Evolutionary conservation across 1,284 basidiomycete genomes (phyloP), one percentile per base, ranked within the genome.

Genomic region (Malassezia furfur): DNA sequence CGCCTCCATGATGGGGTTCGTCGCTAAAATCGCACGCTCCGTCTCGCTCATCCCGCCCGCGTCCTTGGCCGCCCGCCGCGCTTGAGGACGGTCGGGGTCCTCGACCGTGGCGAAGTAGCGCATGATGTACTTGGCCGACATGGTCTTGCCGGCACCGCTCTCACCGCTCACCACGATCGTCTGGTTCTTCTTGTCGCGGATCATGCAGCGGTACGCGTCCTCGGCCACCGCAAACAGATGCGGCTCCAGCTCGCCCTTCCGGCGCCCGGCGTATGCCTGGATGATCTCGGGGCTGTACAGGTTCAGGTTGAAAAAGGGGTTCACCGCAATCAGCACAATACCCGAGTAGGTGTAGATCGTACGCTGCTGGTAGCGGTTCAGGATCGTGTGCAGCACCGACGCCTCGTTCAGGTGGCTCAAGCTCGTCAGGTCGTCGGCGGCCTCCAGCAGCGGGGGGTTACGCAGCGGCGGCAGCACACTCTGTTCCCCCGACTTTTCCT

Each of bases 111-210:
- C 94, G 71, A 99, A 86, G 78, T 98, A 99, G 58, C 94, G 85
- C 84, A 99, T 91, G 76, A 98, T 98, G 79, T 91, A 94, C 79
- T 99, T 99, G 51, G 94, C 88, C 40, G 91, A 96, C 77, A 98
- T 94, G 0, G 94, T 99, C 80, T 99, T 99, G 54, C 94, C 94
- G 48, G 94, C 94, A 78, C 94, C 94, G 81, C 88, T 93, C 78
- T 99, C 94, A 69, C 94, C 94, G 48, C 89, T 93, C 60, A 99
- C 94, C 63, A 99, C 96, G 72, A 99, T 96, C 5, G 94, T 99
- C 78, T 99, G 94, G 63, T 96, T 93, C 71, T 85, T 87, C 36
- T 85, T 84, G 67, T 96, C 91, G 70, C 86, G 87, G 55, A 88
- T 84, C 94, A 98, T 96, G 58, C 88, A 89, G 38, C 91, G 91